These are phyloP conservation scores for Crucihimalaya himalaica DNA, from an alignment of 345 rosid species.

Conservation along the genomic window DNA sequence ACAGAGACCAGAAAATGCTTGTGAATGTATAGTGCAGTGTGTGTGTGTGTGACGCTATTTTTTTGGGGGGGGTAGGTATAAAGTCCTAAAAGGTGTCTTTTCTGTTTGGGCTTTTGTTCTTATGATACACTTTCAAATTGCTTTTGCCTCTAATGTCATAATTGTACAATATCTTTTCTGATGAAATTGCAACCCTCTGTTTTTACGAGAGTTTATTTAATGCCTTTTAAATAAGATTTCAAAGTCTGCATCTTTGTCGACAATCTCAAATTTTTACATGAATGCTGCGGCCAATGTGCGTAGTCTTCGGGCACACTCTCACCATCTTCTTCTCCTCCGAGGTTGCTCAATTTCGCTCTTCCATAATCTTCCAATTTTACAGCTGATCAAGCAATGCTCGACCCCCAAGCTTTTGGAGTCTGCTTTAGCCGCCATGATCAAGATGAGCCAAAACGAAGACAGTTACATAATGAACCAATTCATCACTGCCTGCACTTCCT, in stretches of 20 bases:
- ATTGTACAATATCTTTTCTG: not conserved
- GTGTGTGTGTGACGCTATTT: not conserved
- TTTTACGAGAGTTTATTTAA: not conserved
- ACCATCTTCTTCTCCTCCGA: slow-evolving; percentile 21
- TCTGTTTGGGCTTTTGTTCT: not conserved
- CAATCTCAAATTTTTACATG: slow-evolving; percentile 14
- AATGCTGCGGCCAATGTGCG: slow-evolving; percentile 12
- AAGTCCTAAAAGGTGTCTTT: not conserved
- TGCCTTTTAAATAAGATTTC: not conserved
- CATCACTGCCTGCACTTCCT: slow-evolving; percentile 50
- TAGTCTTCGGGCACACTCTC: slow-evolving; percentile 8
- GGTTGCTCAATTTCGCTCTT: slow-evolving; percentile 11
- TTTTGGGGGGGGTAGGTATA: not conserved
- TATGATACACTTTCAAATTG: not conserved
- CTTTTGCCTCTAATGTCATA: not conserved
- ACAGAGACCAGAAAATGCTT: not conserved
- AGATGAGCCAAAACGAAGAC: slow-evolving; percentile 56
- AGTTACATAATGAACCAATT: slow-evolving; percentile 65
- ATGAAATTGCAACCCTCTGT: not conserved
- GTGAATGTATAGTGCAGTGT: not conserved
- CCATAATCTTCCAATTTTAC: not conserved
- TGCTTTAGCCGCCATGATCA: slow-evolving; percentile 60
- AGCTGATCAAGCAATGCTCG: slow-evolving; percentile 42
- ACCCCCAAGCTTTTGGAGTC: slow-evolving; percentile 46
- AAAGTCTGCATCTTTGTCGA: slow-evolving; percentile 6